These are phyloP conservation scores for Fusarium floridanum DNA, from an alignment of 2,329 filamentous ascomycete species.

Conservation along the genomic window DNA sequence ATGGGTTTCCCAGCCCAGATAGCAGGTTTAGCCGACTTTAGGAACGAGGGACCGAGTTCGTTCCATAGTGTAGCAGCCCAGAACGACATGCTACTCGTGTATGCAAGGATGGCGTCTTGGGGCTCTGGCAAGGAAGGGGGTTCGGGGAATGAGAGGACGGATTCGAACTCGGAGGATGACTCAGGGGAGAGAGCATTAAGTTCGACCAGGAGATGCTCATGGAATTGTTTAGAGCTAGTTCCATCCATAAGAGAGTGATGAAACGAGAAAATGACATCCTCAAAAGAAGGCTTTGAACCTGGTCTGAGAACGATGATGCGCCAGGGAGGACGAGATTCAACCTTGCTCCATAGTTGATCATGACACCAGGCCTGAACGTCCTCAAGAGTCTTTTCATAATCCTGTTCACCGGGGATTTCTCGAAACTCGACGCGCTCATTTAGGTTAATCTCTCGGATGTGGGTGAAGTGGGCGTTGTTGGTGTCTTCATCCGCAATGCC, in stretches of 20 bases:
- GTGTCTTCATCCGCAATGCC: slow-evolving; percentile 62
- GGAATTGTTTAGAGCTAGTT: slow-evolving; percentile 62
- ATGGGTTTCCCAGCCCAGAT: slow-evolving; percentile 57
- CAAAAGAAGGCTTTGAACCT: slow-evolving; percentile 27
- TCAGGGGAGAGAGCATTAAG: slow-evolving; percentile 49
- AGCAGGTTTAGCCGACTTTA: slow-evolving; percentile 46
- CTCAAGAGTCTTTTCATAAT: slow-evolving; percentile 51
- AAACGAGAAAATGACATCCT: slow-evolving; percentile 62
- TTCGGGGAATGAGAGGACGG: slow-evolving; percentile 45
- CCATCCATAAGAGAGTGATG: slow-evolving; percentile 69
- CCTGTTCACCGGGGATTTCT: slow-evolving; percentile 34
- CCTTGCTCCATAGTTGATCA: slow-evolving; percentile 56
- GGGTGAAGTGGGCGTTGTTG: slow-evolving; percentile 58
- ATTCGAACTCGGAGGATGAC: slow-evolving; percentile 5
- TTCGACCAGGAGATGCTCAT: slow-evolving; percentile 59
- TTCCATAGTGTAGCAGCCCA: slow-evolving; percentile 57
- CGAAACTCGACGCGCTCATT: slow-evolving; percentile 57
- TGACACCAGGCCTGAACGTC: slow-evolving; percentile 55
- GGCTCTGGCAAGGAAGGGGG: slow-evolving; percentile 52
- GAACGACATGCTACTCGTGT: slow-evolving; percentile 56
- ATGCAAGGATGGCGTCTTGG: slow-evolving; percentile 57
- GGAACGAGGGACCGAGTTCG: slow-evolving; percentile 55
- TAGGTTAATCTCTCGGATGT: slow-evolving; percentile 59
- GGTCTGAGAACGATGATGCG: slow-evolving; percentile 56
- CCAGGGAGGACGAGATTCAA: slow-evolving; percentile 61